Conservation (phyloP, 495 filamentous ascomycete genomes). For the Penicillium malachiteum region DNA sequence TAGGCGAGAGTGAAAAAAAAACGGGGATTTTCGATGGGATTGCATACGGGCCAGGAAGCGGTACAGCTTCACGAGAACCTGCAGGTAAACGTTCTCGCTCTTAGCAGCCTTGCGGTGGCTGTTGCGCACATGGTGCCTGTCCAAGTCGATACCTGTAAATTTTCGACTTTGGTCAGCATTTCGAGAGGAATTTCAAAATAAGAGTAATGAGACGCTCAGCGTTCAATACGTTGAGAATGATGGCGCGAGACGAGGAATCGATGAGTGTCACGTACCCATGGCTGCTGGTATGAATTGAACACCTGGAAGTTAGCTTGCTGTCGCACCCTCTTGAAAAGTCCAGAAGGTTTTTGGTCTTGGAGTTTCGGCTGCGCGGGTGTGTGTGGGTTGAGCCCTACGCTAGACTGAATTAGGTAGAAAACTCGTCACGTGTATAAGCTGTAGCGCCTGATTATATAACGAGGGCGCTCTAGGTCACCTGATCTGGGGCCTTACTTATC, state of each 20-base stretch:
- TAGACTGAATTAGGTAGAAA: constrained; percentile 24
- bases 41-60: constrained; percentile 94
- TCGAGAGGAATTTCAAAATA: neutral
- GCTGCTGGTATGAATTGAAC: constrained; percentile 46
- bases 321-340: constrained; percentile 45
- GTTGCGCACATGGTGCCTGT: constrained; percentile 80
- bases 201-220: neutral
- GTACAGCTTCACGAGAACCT: constrained; percentile 98
- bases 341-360: constrained; percentile 45
- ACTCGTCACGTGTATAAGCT: neutral
- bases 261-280: constrained; percentile 42
- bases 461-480: neutral
- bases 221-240: too few relatives aligned
- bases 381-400: constrained; percentile 53
- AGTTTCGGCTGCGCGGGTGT: constrained; percentile 46
- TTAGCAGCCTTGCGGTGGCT: constrained; percentile 94
- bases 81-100: constrained; percentile 96
- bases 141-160: constrained; percentile 62
- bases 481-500: neutral
- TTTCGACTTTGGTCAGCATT: constrained; percentile 6
- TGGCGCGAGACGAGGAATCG: too few relatives aligned
- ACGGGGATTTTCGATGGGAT: constrained; percentile 5
- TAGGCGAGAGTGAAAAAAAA: neutral
- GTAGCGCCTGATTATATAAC: neutral
- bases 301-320: constrained; percentile 47